Evolutionary conservation across 371 early-diverging fungal species (phyloP).

Genomic region (Haplosporangium sp.): DNA sequence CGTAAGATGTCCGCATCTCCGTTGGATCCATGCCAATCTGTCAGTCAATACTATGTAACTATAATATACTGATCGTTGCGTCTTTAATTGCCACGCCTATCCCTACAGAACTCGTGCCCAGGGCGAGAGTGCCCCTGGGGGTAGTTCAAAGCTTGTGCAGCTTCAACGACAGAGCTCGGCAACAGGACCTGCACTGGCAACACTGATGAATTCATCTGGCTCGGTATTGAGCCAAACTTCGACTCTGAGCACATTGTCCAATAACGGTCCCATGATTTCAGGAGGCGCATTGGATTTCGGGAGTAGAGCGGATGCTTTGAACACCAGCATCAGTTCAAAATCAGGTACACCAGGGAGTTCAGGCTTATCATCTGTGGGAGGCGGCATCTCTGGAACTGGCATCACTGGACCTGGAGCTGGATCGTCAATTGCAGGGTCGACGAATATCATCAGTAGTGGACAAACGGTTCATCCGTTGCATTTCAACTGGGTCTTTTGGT

Average conservation of each 20-base stretch:
- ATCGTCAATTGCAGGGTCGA: not conserved
- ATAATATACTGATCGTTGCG: not conserved
- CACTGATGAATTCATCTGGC: slow-evolving; percentile 11
- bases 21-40: not conserved
- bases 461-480: slow-evolving; percentile 38
- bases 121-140: slow-evolving; percentile 25
- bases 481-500: slow-evolving; percentile 85
- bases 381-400: not conserved
- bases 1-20: slow-evolving; percentile 19
- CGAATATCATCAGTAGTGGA: not conserved
- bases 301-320: slow-evolving; percentile 9
- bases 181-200: slow-evolving; percentile 7
- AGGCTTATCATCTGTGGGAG: slow-evolving; percentile 14
- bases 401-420: slow-evolving; percentile 4
- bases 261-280: slow-evolving; percentile 16
- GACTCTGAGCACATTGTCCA: slow-evolving; percentile 2
- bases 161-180: slow-evolving; percentile 41
- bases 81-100: not conserved
- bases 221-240: slow-evolving; percentile 6
- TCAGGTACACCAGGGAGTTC: slow-evolving; percentile 10
- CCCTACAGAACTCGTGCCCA: slow-evolving; percentile 26
- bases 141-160: slow-evolving; percentile 46
- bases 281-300: slow-evolving; percentile 43
- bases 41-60: slow-evolving; percentile 17
- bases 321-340: slow-evolving; percentile 12